phyloP scores from a whole-genome alignment of 202 grass and related monocot genomes.

The Eragrostis tef region DNA sequence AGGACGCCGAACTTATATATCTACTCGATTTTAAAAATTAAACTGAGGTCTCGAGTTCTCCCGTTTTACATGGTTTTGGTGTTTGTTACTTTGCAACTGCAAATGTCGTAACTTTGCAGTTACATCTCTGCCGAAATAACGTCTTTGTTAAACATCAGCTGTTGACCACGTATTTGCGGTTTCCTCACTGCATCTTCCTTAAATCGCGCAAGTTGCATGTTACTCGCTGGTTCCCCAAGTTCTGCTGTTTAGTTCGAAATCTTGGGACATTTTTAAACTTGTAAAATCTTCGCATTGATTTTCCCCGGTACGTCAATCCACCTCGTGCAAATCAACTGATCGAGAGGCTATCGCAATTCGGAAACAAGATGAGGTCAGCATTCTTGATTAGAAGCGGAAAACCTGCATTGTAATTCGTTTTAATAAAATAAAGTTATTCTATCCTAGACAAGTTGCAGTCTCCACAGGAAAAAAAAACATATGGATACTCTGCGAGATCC shows the following conservation, averaged over 20 bases:
- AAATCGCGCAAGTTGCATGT: constrained; percentile 30
- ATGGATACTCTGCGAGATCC: neutral
- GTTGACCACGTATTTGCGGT: neutral
- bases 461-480: neutral
- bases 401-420: neutral
- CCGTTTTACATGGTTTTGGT: neutral
- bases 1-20: no score
- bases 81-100: neutral
- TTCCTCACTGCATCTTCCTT: constrained; percentile 13
- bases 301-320: neutral
- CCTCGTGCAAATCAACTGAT: constrained; percentile 2
- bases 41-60: no score
- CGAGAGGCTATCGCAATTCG: neutral
- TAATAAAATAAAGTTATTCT: no score
- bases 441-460: neutral
- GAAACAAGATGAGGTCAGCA: neutral
- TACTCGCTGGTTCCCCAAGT: constrained; percentile 20
- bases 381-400: neutral
- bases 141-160: neutral
- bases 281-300: neutral
- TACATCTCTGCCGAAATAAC: neutral
- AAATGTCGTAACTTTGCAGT: neutral
- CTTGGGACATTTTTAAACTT: neutral
- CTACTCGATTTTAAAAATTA: no score
- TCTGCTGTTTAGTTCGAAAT: neutral